Evolutionary conservation across 169 alveolate genomes (phyloP), one percentile per base, ranked within the genome.

Genomic region (Toxoplasma gondii): DNA sequence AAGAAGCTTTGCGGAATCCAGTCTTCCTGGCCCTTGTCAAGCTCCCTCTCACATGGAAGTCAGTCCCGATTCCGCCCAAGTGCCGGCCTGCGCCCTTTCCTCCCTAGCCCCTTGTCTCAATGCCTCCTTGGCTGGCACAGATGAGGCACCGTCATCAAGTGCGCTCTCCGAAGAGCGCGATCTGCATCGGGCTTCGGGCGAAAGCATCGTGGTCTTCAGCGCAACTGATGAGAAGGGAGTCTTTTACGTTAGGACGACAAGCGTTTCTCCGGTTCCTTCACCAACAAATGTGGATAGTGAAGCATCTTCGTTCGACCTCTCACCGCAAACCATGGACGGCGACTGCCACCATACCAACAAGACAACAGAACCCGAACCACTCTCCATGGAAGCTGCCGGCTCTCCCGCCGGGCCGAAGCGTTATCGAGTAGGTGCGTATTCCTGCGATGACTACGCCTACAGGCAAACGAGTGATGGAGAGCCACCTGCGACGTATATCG

Each of bases 201-300:
- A 78, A 44, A 78, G 87, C 34, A 39, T 78, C 45, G 87, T 78
- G 27, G 87, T 78, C 53, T 78, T 78, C 49, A 78, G 45, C 87
- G 87, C 87, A 7, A 78, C 87, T 19, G 87, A 16, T 44, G 87
- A 78, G 34, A 78, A 78, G 44, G 87, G 87, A 0, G 31, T 31
- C 44, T 22, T 78, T 34, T 19, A 31, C 29, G 27, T 78, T 1
- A 53, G 45, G 7, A 78, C 87, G 34, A 78, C 87, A 19, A 78
- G 87, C 87, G 87, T 39, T 44, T 78, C 87, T 24, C 87, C 87
- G 27, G 87, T 24, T 39, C 44, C 87, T 27, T 78, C 87, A 16
- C 87, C 87, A 24, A 78, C 27, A 24, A 10, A 78, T 27, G 16
- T 22, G 29, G 27, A 22, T 19, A 34, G 87, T 44, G 45, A 38